Evolutionary conservation across 2,329 filamentous ascomycete genomes (phyloP).

Genomic region (Neocatenulostroma microsporum): DNA sequence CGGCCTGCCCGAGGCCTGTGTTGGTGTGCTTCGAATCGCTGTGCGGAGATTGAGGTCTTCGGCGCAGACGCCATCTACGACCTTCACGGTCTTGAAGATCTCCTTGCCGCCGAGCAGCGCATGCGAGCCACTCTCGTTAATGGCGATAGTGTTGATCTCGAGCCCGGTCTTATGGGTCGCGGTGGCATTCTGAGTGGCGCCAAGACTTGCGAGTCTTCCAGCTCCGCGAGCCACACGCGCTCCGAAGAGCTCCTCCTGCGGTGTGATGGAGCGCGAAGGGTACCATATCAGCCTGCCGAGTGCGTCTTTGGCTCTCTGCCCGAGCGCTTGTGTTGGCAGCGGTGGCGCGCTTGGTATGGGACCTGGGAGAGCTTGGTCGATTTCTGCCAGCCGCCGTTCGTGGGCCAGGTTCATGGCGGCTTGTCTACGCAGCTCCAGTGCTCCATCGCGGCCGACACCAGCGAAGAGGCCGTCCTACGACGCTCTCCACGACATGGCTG

Average conservation of each 20-base stretch:
- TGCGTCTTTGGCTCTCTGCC: constrained; percentile 27
- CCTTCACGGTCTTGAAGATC: constrained; percentile 57
- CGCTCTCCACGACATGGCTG: constrained; percentile 1
- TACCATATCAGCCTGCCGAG: constrained; percentile 26
- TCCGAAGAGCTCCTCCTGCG: constrained; percentile 16
- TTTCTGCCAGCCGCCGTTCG: constrained; percentile 1
- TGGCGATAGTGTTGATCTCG: constrained; percentile 55
- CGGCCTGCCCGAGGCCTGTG: constrained; percentile 42
- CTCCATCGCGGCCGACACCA: constrained; percentile 1
- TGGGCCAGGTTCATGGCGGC: constrained; percentile 9
- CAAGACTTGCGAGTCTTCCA: constrained; percentile 17
- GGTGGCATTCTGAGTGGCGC: constrained; percentile 42
- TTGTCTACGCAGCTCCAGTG: constrained; percentile 1
- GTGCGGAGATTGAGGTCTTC: constrained; percentile 58
- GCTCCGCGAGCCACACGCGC: constrained; percentile 8
- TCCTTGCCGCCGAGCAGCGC: constrained; percentile 58
- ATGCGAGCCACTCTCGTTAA: constrained; percentile 56
- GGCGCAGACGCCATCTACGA: constrained; percentile 48
- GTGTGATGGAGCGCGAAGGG: constrained; percentile 19
- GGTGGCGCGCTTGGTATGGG: constrained; percentile 15
- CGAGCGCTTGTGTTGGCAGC: constrained; percentile 20
- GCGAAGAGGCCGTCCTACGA: constrained; percentile 7
- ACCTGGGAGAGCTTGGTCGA: neutral
- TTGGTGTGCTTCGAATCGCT: constrained; percentile 51
- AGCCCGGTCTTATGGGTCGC: constrained; percentile 57